phyloP scores from a whole-genome alignment of 2,329 filamentous ascomycete species.

The Fusarium tjaetaba region DNA sequence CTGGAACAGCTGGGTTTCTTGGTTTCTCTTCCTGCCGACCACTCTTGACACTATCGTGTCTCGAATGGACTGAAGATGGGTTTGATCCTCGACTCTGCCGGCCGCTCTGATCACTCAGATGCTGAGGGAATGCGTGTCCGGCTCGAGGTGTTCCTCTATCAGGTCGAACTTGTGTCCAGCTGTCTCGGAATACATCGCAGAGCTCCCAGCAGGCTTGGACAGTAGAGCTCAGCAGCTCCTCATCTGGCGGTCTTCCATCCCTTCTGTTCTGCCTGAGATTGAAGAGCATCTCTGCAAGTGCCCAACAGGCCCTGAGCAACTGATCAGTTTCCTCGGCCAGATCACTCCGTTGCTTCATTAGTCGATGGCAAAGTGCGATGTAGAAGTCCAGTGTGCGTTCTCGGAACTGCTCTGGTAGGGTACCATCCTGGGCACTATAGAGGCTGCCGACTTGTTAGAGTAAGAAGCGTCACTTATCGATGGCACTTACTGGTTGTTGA shows the following conservation, averaged over 20 bases:
- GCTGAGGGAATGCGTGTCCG: conserved; percentile 77
- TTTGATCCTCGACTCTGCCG: conserved; percentile 62
- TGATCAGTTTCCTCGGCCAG: conserved; percentile 85
- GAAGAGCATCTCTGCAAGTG: conserved; percentile 91
- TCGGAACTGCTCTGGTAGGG: conserved; percentile 84
- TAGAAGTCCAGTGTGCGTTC: conserved; percentile 95
- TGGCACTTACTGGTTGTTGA: conserved; percentile 83
- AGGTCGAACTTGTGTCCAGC: conserved; percentile 88
- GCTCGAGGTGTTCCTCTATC: conserved; percentile 87
- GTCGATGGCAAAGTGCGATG: conserved; percentile 87
- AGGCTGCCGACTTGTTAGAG: conserved; percentile 60
- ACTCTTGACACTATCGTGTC: conserved; percentile 63
- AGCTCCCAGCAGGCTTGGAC: conserved; percentile 96
- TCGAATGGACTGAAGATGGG: conserved; percentile 61
- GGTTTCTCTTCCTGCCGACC: conserved; percentile 57
- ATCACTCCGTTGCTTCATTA: conserved; percentile 93
- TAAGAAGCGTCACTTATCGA: conserved; percentile 6
- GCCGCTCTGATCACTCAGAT: conserved; percentile 60
- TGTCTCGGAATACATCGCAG: conserved; percentile 91
- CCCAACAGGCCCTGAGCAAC: conserved; percentile 87
- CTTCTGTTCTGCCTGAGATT: conserved; percentile 84
- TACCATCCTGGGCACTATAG: conserved; percentile 87
- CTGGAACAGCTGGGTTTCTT: conserved; percentile 69
- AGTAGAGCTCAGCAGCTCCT: conserved; percentile 85
- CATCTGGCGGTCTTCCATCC: conserved; percentile 77